These are phyloP conservation scores for Kazachstania martiniae DNA, from an alignment of 805 yeast genomes.

Conservation along the genomic window DNA sequence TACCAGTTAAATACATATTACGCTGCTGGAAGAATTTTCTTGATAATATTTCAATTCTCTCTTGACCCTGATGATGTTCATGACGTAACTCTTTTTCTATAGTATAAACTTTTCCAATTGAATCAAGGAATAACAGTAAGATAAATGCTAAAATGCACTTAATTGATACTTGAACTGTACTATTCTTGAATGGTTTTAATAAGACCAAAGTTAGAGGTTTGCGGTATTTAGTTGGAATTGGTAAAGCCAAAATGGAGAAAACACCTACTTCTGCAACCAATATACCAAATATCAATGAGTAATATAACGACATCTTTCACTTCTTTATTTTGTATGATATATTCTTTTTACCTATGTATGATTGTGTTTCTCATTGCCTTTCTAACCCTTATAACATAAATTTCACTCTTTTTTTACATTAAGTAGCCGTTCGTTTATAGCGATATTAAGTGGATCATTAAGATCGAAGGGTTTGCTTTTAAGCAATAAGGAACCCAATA, in stretches of 20 bases:
- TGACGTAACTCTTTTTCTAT: slow-evolving; percentile 47
- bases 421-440: too few species aligned
- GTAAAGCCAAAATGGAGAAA: slow-evolving; percentile 73
- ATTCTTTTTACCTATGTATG: too few species aligned
- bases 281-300: slow-evolving; percentile 52
- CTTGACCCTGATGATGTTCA: slow-evolving; percentile 26
- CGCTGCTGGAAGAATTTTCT: slow-evolving; percentile 93
- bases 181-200: slow-evolving; percentile 58
- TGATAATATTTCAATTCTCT: slow-evolving; percentile 77
- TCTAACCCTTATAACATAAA: too few species aligned
- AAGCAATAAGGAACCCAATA: too few species aligned
- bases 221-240: slow-evolving; percentile 69
- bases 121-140: slow-evolving; percentile 72
- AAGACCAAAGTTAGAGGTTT: slow-evolving; percentile 53
- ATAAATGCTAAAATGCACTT: slow-evolving; percentile 80
- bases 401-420: too few species aligned
- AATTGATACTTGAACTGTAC: slow-evolving; percentile 63
- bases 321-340: too few species aligned
- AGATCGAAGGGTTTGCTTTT: too few species aligned
- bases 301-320: slow-evolving; percentile 27
- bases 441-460: too few species aligned
- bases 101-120: slow-evolving; percentile 70
- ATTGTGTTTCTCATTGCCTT: too few species aligned
- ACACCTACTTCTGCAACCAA: slow-evolving; percentile 67
- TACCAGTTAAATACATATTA: slow-evolving; percentile 91